These are phyloP conservation scores for Gomphus sp. DNA, from an alignment of 1,284 basidiomycete genomes.

Conservation along the genomic window DNA sequence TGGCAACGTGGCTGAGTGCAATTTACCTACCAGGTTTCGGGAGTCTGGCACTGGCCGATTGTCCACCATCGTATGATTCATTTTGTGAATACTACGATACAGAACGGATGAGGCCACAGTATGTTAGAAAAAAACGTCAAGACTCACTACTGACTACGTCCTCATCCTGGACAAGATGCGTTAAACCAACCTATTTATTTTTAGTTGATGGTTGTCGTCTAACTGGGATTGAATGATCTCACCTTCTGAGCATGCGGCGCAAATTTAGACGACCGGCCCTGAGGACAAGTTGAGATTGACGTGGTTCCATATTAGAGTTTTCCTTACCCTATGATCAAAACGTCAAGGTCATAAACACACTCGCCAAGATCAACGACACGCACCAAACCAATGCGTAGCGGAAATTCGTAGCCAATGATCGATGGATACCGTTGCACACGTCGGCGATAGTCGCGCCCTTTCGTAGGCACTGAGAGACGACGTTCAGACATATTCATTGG, in stretches of 20 bases:
- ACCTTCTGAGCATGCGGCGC: slow-evolving; percentile 91
- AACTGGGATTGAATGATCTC: neutral
- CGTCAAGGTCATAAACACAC: neutral
- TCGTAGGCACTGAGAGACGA: slow-evolving; percentile 3
- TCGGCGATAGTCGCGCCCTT: slow-evolving; percentile 21
- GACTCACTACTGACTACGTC: slow-evolving; percentile 87
- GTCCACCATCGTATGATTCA: slow-evolving; percentile 1
- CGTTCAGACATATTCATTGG: neutral
- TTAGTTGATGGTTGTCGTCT: neutral
- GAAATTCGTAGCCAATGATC: slow-evolving; percentile 85
- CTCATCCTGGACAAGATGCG: slow-evolving; percentile 85
- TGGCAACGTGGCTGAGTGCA: neutral
- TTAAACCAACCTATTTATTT: slow-evolving; percentile 49
- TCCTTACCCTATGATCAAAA: slow-evolving; percentile 19
- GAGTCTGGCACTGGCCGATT: neutral
- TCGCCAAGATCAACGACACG: slow-evolving; percentile 19
- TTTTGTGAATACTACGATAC: slow-evolving; percentile 31
- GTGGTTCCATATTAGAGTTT: slow-evolving; percentile 13
- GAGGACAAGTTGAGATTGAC: slow-evolving; percentile 13
- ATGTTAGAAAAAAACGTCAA: neutral
- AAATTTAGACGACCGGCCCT: slow-evolving; percentile 89
- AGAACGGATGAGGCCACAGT: neutral
- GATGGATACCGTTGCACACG: slow-evolving; percentile 89
- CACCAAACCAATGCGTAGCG: slow-evolving; percentile 87
- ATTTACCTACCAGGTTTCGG: neutral